A percentile compares a stretch with the other conserved stretches of the same genome.
Conservation (phyloP, 176 grass and related monocot genomes). For the Melocanna baccifera region DNA sequence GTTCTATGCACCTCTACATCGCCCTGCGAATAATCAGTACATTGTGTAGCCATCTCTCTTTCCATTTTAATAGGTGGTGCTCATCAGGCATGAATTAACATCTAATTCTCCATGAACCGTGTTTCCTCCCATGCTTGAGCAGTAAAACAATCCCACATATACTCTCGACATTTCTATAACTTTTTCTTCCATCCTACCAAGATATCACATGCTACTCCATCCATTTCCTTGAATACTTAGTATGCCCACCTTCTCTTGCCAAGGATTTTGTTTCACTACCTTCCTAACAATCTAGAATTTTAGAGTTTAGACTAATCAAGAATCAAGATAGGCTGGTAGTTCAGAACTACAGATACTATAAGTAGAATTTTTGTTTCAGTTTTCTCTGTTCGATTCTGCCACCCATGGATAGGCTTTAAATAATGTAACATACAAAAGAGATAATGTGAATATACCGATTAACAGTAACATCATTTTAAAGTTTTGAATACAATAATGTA, state of each 20-base stretch:
- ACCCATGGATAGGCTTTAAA: background rate
- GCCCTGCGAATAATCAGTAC: background rate
- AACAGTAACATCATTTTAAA: conserved; percentile 18
- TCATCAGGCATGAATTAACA: background rate
- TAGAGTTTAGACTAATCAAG: background rate
- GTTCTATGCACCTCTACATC: background rate
- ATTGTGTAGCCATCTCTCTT: background rate
- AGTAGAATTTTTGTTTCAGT: background rate
- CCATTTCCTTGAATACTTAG: background rate
- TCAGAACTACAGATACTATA: background rate
- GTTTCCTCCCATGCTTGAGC: background rate
- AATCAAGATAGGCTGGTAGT: background rate
- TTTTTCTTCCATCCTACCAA: background rate
- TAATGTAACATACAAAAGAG: background rate
- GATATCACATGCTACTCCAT: background rate
- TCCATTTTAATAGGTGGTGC: background rate
- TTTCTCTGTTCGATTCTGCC: background rate
- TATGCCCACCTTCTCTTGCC: background rate
- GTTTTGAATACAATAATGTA: background rate
- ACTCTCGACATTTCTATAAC: background rate
- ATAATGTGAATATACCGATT: background rate
- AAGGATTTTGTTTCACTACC: background rate
- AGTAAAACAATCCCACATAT: background rate
- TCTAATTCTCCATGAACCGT: background rate
- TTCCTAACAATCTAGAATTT: conserved; percentile 17